Evolutionary conservation across 176 grass and related monocot genomes (phyloP).

Genomic region (Miscanthus lutarioriparius): DNA sequence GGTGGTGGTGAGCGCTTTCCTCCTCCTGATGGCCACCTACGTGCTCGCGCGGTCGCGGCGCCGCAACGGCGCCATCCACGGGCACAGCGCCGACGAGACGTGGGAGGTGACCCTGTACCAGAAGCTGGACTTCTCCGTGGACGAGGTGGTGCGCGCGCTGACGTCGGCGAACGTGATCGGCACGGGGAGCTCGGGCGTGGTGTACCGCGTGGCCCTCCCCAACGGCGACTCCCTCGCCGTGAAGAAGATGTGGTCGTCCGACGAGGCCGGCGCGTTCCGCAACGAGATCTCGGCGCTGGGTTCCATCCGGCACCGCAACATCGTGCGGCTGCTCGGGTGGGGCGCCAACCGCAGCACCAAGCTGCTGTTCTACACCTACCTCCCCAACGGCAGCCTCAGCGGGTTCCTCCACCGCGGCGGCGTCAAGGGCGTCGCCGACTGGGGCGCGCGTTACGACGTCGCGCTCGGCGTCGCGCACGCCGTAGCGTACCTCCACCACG

Average conservation of each 20-base stretch:
- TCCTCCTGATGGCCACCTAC: slow-evolving; percentile 62
- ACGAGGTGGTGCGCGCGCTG: slow-evolving; percentile 71
- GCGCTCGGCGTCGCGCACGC: slow-evolving; percentile 85
- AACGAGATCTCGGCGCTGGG: slow-evolving; percentile 89
- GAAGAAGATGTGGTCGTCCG: slow-evolving; percentile 93
- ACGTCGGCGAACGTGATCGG: slow-evolving; percentile 89
- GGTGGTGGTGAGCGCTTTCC: slow-evolving; percentile 46
- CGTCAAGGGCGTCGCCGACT: slow-evolving; percentile 57
- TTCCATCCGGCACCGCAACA: slow-evolving; percentile 90
- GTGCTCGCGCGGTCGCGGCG: slow-evolving; percentile 23
- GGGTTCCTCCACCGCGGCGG: slow-evolving; percentile 64
- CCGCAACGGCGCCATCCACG: background rate
- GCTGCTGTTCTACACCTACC: slow-evolving; percentile 86
- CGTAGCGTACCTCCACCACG: slow-evolving; percentile 90
- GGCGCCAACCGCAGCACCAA: slow-evolving; percentile 63
- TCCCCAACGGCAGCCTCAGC: slow-evolving; percentile 87
- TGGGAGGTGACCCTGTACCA: slow-evolving; percentile 99
- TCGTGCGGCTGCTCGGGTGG: slow-evolving; percentile 87
- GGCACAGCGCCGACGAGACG: slow-evolving; percentile 24
- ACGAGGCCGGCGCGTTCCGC: slow-evolving; percentile 56
- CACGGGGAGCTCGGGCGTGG: slow-evolving; percentile 81
- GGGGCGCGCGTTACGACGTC: slow-evolving; percentile 70
- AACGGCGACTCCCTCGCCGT: slow-evolving; percentile 69
- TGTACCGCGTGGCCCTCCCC: slow-evolving; percentile 75
- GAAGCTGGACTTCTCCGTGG: slow-evolving; percentile 78